Percentiles rank a stretch among this genome's conserved stretches.
Conservation (phyloP, 257 asterid genomes). For the Voacanga thouarsii region DNA sequence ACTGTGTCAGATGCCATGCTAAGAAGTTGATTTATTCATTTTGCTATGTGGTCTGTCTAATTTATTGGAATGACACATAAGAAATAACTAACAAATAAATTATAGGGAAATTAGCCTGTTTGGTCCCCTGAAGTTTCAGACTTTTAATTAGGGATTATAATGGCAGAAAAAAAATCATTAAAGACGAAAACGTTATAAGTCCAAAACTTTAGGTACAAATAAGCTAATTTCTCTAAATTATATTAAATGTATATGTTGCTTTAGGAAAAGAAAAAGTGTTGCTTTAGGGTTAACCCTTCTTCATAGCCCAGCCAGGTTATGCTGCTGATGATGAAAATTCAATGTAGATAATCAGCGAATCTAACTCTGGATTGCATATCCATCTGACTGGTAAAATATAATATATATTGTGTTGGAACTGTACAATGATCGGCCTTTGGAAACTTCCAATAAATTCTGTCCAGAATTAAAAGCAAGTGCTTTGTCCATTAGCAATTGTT, state of each 20-base stretch:
- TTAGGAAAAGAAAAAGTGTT: neutral
- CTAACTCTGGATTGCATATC: neutral
- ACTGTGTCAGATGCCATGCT: neutral
- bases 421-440: neutral
- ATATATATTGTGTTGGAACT: neutral
- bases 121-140: too few relatives aligned
- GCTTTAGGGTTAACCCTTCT: neutral
- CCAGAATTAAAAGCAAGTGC: neutral
- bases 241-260: neutral
- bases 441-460: neutral
- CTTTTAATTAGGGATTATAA: too few relatives aligned
- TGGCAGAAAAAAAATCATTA: too few relatives aligned
- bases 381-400: neutral
- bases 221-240: too few relatives aligned
- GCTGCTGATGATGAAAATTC: neutral
- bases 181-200: too few relatives aligned
- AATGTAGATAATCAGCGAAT: too few relatives aligned
- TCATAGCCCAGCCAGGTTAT: neutral
- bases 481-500: neutral
- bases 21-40: neutral
- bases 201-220: too few relatives aligned
- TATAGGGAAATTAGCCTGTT: too few relatives aligned
- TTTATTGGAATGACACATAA: too few relatives aligned
- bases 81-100: neutral
- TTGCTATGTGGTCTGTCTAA: too few relatives aligned